Conservation (phyloP, 768 basidiomycete genomes). For the Suillus subalutaceus region DNA sequence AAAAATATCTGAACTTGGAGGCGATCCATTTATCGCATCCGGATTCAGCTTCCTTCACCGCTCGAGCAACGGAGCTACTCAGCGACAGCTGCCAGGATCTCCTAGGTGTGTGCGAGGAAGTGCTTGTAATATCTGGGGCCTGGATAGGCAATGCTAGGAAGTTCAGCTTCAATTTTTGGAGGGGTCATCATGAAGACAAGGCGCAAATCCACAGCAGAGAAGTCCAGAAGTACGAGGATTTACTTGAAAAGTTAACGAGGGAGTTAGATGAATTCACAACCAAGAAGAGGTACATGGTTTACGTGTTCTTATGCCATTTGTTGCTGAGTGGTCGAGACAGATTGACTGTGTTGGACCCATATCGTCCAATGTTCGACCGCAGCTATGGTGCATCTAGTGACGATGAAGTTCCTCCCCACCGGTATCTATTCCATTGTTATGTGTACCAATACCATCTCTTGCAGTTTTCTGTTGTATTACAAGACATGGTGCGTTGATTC, state of each 20-base stretch:
- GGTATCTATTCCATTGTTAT: slow-evolving; percentile 73
- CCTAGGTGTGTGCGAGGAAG: slow-evolving; percentile 44
- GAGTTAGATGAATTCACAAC: slow-evolving; percentile 50
- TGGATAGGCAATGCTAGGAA: slow-evolving; percentile 53
- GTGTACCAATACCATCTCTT: slow-evolving; percentile 65
- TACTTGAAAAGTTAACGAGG: slow-evolving; percentile 39
- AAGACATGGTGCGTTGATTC: slow-evolving; percentile 36
- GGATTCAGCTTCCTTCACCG: slow-evolving; percentile 44
- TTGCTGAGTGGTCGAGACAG: slow-evolving; percentile 34
- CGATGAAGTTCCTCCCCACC: slow-evolving; percentile 59
- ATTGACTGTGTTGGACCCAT: slow-evolving; percentile 59
- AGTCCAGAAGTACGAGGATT: slow-evolving; percentile 39
- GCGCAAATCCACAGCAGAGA: slow-evolving; percentile 34
- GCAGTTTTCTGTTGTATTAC: slow-evolving; percentile 36
- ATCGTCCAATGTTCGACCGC: slow-evolving; percentile 51
- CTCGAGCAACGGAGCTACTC: slow-evolving; percentile 47
- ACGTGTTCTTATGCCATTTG: not conserved
- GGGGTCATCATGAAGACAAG: slow-evolving; percentile 30
- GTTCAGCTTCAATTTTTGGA: slow-evolving; percentile 42
- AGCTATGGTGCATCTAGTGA: slow-evolving; percentile 28
- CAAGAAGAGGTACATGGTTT: slow-evolving; percentile 48
- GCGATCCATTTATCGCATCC: slow-evolving; percentile 55
- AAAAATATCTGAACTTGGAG: slow-evolving; percentile 71
- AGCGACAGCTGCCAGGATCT: slow-evolving; percentile 57
- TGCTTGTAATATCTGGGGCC: slow-evolving; percentile 42